Percentiles rank a stretch among this genome's conserved stretches.
Conservation (phyloP, 2,329 filamentous ascomycete genomes). For the Xylariaceae sp. region DNA sequence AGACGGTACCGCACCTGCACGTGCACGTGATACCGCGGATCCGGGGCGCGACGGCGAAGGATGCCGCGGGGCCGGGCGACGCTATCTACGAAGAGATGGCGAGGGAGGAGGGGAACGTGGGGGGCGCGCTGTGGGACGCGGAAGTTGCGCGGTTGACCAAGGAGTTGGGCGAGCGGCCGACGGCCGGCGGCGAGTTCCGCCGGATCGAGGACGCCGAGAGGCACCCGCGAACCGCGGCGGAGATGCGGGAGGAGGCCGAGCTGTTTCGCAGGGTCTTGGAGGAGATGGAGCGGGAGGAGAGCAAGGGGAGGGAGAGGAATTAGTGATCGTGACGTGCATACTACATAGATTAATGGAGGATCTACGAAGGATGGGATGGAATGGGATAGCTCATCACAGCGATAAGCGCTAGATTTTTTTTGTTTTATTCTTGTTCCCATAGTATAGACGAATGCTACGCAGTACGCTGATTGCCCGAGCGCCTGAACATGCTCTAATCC, state of each 20-base stretch:
- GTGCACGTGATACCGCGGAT: conserved; percentile 61
- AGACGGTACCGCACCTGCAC: conserved; percentile 93
- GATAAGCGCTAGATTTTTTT: conserved; percentile 3
- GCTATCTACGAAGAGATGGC: conserved; percentile 80
- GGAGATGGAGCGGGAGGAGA: conserved; percentile 42
- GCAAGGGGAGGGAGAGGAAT: conserved; percentile 7
- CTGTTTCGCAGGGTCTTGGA: conserved; percentile 59
- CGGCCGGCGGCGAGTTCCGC: conserved; percentile 62
- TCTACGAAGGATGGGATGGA: not conserved
- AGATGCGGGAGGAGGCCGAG: conserved; percentile 80
- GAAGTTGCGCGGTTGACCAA: conserved; percentile 20
- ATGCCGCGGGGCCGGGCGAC: conserved; percentile 30
- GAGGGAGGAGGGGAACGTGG: conserved; percentile 81
- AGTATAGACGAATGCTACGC: not conserved
- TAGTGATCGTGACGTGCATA: not conserved
- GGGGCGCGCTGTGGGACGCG: conserved; percentile 57
- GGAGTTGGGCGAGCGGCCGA: conserved; percentile 43
- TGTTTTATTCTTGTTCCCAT: not conserved
- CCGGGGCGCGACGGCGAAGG: conserved; percentile 35
- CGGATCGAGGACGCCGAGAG: conserved; percentile 72
- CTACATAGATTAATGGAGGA: not conserved
- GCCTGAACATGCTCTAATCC: not conserved
- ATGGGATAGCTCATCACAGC: not conserved
- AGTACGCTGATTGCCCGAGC: not conserved
- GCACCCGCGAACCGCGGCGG: conserved; percentile 66